Conservation (phyloP, 164 flowering plant genomes). For the Stephania japonica region DNA sequence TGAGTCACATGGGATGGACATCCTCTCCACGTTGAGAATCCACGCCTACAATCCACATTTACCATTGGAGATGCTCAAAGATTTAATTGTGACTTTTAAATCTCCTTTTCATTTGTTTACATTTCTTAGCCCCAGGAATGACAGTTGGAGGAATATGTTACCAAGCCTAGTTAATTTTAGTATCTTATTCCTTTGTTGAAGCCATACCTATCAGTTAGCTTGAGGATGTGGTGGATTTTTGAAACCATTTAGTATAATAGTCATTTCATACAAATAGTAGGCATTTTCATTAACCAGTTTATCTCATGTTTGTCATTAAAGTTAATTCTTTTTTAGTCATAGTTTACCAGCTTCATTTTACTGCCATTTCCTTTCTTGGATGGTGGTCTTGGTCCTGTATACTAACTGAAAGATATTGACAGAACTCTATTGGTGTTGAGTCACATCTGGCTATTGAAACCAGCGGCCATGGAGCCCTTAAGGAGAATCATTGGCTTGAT, state of each 20-base stretch:
- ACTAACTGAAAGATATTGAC: conserved; percentile 21
- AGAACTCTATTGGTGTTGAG: conserved; percentile 90
- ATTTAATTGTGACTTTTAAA: background rate
- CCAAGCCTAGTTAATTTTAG: background rate
- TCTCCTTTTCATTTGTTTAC: background rate
- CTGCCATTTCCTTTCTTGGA: too few species aligned
- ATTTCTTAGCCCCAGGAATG: background rate
- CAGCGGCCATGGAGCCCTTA: conserved; percentile 99
- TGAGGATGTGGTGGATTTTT: too few species aligned
- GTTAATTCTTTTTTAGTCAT: background rate
- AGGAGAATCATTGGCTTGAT: conserved; percentile 98
- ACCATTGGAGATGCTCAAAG: too few species aligned
- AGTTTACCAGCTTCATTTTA: background rate
- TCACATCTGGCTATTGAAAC: conserved; percentile 98
- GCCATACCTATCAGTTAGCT: too few species aligned
- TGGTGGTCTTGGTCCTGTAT: background rate
- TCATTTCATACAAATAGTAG: too few species aligned
- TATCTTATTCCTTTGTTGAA: background rate
- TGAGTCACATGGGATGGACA: too few species aligned
- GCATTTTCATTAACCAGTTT: background rate
- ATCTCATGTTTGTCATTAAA: background rate
- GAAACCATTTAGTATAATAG: too few species aligned
- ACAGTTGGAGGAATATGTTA: background rate
- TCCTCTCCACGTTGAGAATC: too few species aligned
- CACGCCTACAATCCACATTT: too few species aligned